phyloP scores from a whole-genome alignment of 805 yeast species.

The Wickerhamiella nectarea region DNA sequence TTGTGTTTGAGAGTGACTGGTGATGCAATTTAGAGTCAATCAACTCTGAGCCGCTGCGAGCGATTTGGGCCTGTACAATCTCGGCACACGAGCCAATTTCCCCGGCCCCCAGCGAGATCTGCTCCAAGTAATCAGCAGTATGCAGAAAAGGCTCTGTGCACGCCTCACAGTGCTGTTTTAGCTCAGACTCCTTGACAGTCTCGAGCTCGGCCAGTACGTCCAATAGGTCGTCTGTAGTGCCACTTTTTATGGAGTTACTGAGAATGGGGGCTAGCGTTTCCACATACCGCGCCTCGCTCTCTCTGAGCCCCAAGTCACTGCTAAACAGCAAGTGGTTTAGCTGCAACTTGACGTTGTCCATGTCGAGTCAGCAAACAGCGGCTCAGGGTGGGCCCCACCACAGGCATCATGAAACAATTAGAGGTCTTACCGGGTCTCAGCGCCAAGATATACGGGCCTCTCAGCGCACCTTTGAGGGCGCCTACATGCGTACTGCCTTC shows the following conservation, averaged over 20 bases:
- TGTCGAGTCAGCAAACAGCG: constrained; percentile 5
- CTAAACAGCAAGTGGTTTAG: constrained; percentile 10
- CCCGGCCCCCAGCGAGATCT: constrained; percentile 44
- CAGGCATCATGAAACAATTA: not conserved
- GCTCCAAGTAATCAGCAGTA: constrained; percentile 48
- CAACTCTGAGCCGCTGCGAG: constrained; percentile 52
- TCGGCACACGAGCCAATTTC: constrained; percentile 42
- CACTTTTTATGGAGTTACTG: constrained; percentile 43
- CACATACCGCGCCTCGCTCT: constrained; percentile 30
- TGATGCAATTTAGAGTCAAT: constrained; percentile 30
- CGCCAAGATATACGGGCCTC: constrained; percentile 38
- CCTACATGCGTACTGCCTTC: constrained; percentile 60
- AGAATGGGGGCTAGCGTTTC: constrained; percentile 71
- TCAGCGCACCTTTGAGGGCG: constrained; percentile 76
- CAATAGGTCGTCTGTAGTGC: constrained; percentile 44
- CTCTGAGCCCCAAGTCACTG: constrained; percentile 3
- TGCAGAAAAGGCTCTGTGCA: constrained; percentile 37
- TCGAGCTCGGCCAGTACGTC: constrained; percentile 43
- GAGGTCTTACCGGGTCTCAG: constrained; percentile 14
- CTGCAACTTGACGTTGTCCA: constrained; percentile 9
- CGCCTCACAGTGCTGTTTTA: constrained; percentile 47
- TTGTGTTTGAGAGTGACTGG: constrained; percentile 17
- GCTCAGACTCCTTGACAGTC: constrained; percentile 45
- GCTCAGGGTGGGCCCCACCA: not conserved
- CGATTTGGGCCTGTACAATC: constrained; percentile 43